Evolutionary conservation across 352 stramenopile genomes (phyloP).

Genomic region (Phytophthora idaei): DNA sequence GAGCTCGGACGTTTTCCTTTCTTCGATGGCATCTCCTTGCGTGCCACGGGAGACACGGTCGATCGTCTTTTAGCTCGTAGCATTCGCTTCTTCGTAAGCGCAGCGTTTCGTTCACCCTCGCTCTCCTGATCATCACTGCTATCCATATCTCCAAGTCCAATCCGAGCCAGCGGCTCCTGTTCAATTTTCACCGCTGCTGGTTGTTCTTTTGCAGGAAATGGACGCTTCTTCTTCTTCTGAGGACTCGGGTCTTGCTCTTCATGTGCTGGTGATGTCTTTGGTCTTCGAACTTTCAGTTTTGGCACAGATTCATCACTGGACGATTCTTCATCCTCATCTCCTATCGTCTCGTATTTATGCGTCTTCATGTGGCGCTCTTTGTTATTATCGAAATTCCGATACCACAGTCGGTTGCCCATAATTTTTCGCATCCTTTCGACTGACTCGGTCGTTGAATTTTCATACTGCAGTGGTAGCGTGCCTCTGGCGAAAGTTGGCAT

Average conservation of each 20-base stretch:
- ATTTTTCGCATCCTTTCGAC: constrained; percentile 22
- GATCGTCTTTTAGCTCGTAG: constrained; percentile 1
- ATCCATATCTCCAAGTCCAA: constrained; percentile 4
- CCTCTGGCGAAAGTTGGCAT: constrained; percentile 36
- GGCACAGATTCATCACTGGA: constrained; percentile 4
- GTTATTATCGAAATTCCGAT: constrained; percentile 41
- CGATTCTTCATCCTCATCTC: constrained; percentile 1
- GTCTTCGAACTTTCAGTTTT: constrained; percentile 21
- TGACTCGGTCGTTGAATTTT: constrained; percentile 20
- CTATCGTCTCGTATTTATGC: constrained; percentile 29
- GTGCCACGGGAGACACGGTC: neutral
- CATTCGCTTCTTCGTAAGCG: constrained; percentile 10
- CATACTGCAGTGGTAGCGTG: constrained; percentile 36
- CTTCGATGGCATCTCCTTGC: neutral
- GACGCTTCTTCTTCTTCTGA: constrained; percentile 19
- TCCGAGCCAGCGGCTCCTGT: constrained; percentile 7
- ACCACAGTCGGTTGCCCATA: constrained; percentile 35
- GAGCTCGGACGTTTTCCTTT: constrained; percentile 1
- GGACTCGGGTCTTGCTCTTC: neutral
- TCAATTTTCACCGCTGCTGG: constrained; percentile 19
- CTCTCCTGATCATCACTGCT: constrained; percentile 16
- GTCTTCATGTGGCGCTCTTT: constrained; percentile 30
- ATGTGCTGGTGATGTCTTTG: constrained; percentile 2
- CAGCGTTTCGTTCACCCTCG: neutral
- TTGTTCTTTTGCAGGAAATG: constrained; percentile 1